phyloP scores from a whole-genome alignment of 495 filamentous ascomycete species.

The Penicillium goetzii region DNA sequence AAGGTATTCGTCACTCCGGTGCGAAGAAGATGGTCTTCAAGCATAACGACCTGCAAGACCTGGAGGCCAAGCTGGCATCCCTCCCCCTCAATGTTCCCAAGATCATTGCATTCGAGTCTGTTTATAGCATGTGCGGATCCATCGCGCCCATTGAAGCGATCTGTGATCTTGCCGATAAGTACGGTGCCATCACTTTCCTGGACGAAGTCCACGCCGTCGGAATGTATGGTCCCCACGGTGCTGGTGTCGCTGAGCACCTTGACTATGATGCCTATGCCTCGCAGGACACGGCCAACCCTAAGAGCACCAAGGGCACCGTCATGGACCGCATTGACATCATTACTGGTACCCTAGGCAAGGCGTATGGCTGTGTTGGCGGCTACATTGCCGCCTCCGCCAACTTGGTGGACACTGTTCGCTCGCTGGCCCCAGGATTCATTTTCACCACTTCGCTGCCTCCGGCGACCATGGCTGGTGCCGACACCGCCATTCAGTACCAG shows the following conservation, averaged over 20 bases:
- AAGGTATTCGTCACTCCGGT: conserved; percentile 95
- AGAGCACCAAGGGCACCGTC: conserved; percentile 70
- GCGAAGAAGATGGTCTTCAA: conserved; percentile 98
- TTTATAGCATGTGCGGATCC: conserved; percentile 98
- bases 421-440: conserved; percentile 95
- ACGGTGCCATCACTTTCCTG: conserved; percentile 94
- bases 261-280: conserved; percentile 73
- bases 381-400: conserved; percentile 91
- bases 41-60: conserved; percentile 89
- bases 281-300: conserved; percentile 64
- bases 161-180: conserved; percentile 94
- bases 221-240: conserved; percentile 97
- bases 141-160: conserved; percentile 95
- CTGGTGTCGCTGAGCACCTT: conserved; percentile 95
- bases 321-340: conserved; percentile 98
- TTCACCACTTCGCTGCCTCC: conserved; percentile 97
- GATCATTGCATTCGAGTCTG: conserved; percentile 97
- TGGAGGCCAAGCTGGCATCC: conserved; percentile 88
- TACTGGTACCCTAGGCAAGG: conserved; percentile 95
- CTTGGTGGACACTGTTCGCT: conserved; percentile 94
- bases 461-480: conserved; percentile 94
- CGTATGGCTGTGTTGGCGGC: conserved; percentile 95
- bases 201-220: conserved; percentile 99
- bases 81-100: conserved; percentile 84
- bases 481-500: conserved; percentile 92